Evolutionary conservation across 768 basidiomycete genomes (phyloP), one percentile per base, ranked within the genome.

Genomic region (Suillus americanus): DNA sequence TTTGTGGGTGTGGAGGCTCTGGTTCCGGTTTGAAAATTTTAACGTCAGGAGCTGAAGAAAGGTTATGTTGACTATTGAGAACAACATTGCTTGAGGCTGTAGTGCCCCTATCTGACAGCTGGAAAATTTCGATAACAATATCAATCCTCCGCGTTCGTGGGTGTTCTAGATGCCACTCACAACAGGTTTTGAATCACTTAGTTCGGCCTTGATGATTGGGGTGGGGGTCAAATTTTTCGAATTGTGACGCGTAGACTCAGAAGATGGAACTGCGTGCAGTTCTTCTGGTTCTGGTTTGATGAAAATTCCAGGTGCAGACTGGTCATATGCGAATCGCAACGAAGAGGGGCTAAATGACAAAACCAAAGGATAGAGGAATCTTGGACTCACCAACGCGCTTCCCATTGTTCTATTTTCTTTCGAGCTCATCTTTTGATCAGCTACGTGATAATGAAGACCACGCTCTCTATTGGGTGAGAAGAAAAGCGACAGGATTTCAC

Each of bases 381-480:
- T 23, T 40, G 25, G 9, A 57, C 37, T 57, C 56, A 57, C 56
- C 37, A 18, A 57, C 16, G 8, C 38, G 16, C 16, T 16, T 18
- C 23, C 37, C 25, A 28, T 40, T 18, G 14, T 40, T 10, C 9
- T 57, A 25, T 38, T 57, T 25, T 40, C 56, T 25, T 57, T 57
- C 37, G 23, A 54, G 30, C 53, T 13, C 53, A 16, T 40, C 14
- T 57, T 57, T 57, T 57, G 56, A 57, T 25, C 16, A 23, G 37
- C 37, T 18, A 57, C 56, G 25, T 10, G 38, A 28, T 25, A 40
- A 40, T 3, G 23, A 40, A 38, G 63, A 51, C 45, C 37, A 61
- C 30, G 35, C n/a, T 28, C 50, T n/a, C 10, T 54, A 33, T 54
- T 12, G 30, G 18, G 65, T 61, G 64, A 43, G 63, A 57, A 57